Conservation (phyloP, 2,329 filamentous ascomycete genomes). For the Colletotrichum chlorophyti region DNA sequence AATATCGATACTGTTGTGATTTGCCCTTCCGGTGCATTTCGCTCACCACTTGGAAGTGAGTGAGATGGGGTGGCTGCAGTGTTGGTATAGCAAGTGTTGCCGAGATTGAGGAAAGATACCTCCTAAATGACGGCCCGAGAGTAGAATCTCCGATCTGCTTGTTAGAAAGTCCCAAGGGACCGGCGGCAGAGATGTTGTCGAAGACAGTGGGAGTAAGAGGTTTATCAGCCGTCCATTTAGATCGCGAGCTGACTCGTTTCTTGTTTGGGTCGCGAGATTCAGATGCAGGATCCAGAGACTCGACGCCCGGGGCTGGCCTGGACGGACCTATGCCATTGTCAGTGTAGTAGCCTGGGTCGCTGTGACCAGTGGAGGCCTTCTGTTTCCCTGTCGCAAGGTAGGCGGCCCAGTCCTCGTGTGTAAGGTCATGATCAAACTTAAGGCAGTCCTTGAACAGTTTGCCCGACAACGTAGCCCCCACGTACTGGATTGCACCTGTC, state of each 20-base stretch:
- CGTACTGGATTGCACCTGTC: conserved; percentile 62
- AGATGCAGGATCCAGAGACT: neutral
- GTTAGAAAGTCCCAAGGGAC: conserved; percentile 39
- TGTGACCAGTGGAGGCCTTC: too few relatives aligned
- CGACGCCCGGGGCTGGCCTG: neutral
- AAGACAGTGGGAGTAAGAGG: conserved; percentile 40
- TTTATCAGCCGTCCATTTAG: conserved; percentile 40
- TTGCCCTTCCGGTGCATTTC: conserved; percentile 28
- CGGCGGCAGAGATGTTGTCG: conserved; percentile 41
- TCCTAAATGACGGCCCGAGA: conserved; percentile 39
- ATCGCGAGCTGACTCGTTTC: neutral
- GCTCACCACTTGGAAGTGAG: conserved; percentile 26
- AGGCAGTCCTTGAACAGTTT: conserved; percentile 68
- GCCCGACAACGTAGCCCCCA: conserved; percentile 60
- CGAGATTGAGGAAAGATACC: conserved; percentile 42
- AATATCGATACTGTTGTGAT: conserved; percentile 26
- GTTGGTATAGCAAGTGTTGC: conserved; percentile 35
- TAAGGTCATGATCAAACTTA: conserved; percentile 63
- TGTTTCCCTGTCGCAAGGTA: conserved; percentile 58
- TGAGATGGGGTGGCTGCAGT: conserved; percentile 24
- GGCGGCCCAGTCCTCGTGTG: conserved; percentile 61
- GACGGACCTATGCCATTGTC: neutral
- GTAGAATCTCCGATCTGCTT: conserved; percentile 38
- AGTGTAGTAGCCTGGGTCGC: too few relatives aligned
- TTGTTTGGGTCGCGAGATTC: neutral